Base-by-base conservation (phyloP, 331 rosid genomes). In the Pyracantha coccinea region DNA sequence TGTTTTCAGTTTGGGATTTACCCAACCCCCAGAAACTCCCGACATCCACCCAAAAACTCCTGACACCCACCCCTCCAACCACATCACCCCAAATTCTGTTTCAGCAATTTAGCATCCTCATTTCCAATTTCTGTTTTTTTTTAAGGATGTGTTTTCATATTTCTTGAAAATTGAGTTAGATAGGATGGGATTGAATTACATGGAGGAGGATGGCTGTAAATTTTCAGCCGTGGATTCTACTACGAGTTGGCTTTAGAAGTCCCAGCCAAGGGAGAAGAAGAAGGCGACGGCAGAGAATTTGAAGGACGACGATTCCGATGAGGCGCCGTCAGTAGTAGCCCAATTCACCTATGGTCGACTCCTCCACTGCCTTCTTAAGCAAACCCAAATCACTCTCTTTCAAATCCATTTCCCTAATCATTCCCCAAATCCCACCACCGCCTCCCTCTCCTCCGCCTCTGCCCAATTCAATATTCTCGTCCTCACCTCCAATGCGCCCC, bases 191-290 rank as follows among this genome's bases (percentile, higher is more conserved):
- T 67, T 33, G 27, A 38, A 45, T 35, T 14, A 24, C 27, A 38
- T 10, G 13, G 57, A 80, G 38, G 38, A 33, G 10, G 10, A 33
- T 65, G 65, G 23, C 63, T 68, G 74, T 68, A 45, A 75, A 77
- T 57, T 68, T 61, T 52, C 38, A 66, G 76, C 4, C 33, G 84
- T 87, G 90, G 90, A 84, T 77, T 84, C 90, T 21, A 78, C 88
- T 9, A 74, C 81, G 72, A 82, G 88, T 72, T 87, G 90, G 90
- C 84, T 87, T 54, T 75, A 84, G 64, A 87, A 86, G 67, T 74
- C 79, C 60, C 88, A 86, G 24, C 67, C 68, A 52, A 79, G 80
- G 77, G 66, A 20, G 60, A 87, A 68, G 82, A 75, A 71, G 66
- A 79, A 82, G 71, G 88, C 67, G 47, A 7, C 38, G 0, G 72